A percentile compares a stretch with the other conserved stretches of the same genome.
Conservation (phyloP, 495 filamentous ascomycete species). For the Trichoderma parareesei region DNA sequence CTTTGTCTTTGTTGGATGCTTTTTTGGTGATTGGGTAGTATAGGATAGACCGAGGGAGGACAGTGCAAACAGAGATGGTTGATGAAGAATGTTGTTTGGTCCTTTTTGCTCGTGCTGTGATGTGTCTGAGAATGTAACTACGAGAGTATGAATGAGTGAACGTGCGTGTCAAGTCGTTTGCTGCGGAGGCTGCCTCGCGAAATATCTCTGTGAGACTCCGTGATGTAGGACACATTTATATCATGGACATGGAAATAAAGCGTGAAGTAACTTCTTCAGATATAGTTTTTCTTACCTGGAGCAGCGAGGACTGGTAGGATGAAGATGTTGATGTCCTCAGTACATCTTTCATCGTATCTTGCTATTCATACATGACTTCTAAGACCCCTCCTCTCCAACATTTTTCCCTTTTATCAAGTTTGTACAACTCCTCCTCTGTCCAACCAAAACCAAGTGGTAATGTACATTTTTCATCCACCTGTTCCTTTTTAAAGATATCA, state of each 20-base stretch:
- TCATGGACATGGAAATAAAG: not conserved
- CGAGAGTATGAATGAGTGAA: not conserved
- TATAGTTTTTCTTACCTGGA: too few species aligned
- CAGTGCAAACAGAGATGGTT: slow-evolving; percentile 4
- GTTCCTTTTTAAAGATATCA: too few species aligned
- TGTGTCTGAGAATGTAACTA: not conserved
- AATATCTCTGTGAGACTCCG: too few species aligned
- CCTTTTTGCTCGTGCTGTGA: not conserved
- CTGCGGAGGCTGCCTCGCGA: too few species aligned
- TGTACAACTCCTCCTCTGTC: not conserved
- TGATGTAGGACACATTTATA: too few species aligned
- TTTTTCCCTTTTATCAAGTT: not conserved
- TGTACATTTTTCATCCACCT: too few species aligned
- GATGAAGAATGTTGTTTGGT: not conserved
- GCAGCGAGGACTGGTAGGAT: too few species aligned
- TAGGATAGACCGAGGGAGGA: slow-evolving; percentile 2
- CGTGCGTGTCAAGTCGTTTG: too few species aligned
- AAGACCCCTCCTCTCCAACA: too few species aligned
- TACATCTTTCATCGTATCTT: not conserved
- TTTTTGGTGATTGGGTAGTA: not conserved
- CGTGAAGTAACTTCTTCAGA: too few species aligned
- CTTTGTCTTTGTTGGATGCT: not conserved
- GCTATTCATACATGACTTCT: not conserved
- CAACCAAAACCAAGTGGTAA: too few species aligned
- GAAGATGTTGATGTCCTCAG: too few species aligned